Evolutionary conservation across 805 yeast genomes (phyloP).

Genomic region (Metschnikowia amazonensis): DNA sequence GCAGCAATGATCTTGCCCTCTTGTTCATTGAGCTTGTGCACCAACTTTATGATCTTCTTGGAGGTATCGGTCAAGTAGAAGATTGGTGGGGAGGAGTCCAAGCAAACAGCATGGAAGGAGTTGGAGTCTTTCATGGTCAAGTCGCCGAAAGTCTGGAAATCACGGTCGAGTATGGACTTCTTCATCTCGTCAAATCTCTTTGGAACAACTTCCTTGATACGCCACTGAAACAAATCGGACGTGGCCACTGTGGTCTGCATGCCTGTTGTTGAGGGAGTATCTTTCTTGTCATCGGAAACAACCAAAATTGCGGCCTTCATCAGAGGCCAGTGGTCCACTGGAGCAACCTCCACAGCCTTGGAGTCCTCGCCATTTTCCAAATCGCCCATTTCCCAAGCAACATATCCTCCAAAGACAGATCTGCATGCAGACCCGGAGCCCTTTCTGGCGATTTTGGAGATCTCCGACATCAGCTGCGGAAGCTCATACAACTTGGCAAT

Average conservation of each 20-base stretch:
- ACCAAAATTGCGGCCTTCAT: constrained; percentile 89
- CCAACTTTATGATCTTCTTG: constrained; percentile 21
- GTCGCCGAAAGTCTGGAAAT: constrained; percentile 78
- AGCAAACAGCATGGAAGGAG: constrained; percentile 96
- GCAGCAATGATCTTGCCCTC: constrained; percentile 79
- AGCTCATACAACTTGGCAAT: constrained; percentile 79
- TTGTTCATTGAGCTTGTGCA: constrained; percentile 65
- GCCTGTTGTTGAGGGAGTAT: constrained; percentile 90
- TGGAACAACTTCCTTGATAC: constrained; percentile 84
- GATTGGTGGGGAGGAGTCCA: constrained; percentile 94
- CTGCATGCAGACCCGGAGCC: constrained; percentile 99
- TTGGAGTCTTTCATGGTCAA: constrained; percentile 96
- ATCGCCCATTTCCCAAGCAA: constrained; percentile 98
- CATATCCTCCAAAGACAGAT: constrained; percentile 94
- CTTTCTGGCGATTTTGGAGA: constrained; percentile 91
- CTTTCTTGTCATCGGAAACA: constrained; percentile 90
- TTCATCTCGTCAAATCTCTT: constrained; percentile 80
- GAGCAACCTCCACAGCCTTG: constrained; percentile 88
- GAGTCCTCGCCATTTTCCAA: constrained; percentile 81
- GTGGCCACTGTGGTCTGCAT: constrained; percentile 95
- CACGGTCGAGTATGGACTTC: constrained; percentile 62
- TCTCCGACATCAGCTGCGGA: constrained; percentile 80
- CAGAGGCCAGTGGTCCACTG: constrained; percentile 81
- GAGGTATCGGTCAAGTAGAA: constrained; percentile 38
- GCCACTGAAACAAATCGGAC: constrained; percentile 77